These are phyloP conservation scores for Calocybe gambosa DNA, from an alignment of 1,284 basidiomycete species.

Conservation along the genomic window DNA sequence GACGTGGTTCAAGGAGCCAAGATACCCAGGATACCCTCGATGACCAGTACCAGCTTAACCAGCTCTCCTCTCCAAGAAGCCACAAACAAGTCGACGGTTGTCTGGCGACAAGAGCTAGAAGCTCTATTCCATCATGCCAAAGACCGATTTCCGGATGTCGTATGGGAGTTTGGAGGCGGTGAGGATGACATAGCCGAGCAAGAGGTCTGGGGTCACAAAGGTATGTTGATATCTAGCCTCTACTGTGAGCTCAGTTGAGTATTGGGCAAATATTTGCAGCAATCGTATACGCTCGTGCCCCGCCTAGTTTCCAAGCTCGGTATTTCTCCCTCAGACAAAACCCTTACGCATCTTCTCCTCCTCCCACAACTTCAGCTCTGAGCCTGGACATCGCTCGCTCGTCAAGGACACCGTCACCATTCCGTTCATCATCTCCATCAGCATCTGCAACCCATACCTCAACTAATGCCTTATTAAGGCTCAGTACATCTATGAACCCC, in stretches of 20 bases:
- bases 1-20: conserved; percentile 13
- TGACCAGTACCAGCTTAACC: conserved; percentile 10
- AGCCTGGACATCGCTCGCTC: conserved; percentile 45
- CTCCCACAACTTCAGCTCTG: conserved; percentile 54
- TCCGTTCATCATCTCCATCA: conserved; percentile 25
- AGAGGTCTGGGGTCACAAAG: conserved; percentile 88
- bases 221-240: conserved; percentile 32
- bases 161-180: conserved; percentile 70
- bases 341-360: conserved; percentile 34
- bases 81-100: conserved; percentile 51
- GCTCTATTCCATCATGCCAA: conserved; percentile 73
- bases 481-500: conserved; percentile 67
- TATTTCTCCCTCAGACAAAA: conserved; percentile 68
- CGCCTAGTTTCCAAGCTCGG: conserved; percentile 77
- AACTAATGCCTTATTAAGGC: conserved; percentile 35
- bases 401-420: conserved; percentile 55
- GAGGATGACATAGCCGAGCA: conserved; percentile 46
- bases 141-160: conserved; percentile 88
- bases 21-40: conserved; percentile 18
- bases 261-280: conserved; percentile 49
- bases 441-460: conserved; percentile 18
- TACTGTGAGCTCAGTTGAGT: background rate
- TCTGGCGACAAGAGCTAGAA: conserved; percentile 77
- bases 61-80: conserved; percentile 56
- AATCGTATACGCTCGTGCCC: conserved; percentile 90